phyloP scores from a whole-genome alignment of 768 basidiomycete genomes.

The Russula olivacea region DNA sequence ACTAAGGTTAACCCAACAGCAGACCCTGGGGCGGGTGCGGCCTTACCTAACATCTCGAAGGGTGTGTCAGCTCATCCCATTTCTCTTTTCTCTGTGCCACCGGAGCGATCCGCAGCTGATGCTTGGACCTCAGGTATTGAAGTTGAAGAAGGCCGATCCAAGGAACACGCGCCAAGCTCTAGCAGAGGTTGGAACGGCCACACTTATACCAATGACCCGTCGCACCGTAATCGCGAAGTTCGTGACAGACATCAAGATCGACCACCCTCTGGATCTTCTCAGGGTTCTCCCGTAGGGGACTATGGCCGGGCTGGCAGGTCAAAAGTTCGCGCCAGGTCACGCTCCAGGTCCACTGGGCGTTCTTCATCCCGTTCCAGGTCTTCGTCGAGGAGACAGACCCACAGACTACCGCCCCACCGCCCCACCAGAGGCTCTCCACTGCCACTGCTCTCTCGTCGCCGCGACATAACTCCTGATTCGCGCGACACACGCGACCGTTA shows the following conservation, averaged over 20 bases:
- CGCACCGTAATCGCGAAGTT: slow-evolving; percentile 12
- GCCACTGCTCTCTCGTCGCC: slow-evolving; percentile 14
- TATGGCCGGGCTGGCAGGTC: slow-evolving; percentile 9
- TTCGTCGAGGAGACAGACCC: slow-evolving; percentile 18
- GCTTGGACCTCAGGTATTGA: background rate
- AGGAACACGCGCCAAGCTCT: slow-evolving; percentile 7
- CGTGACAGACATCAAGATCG: slow-evolving; percentile 11
- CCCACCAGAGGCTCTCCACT: slow-evolving; percentile 14
- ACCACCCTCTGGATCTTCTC: slow-evolving; percentile 15
- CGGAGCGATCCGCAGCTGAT: background rate
- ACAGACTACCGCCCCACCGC: slow-evolving; percentile 21
- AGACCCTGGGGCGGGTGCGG: background rate
- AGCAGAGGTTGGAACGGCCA: slow-evolving; percentile 14
- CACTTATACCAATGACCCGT: background rate
- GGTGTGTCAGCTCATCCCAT: background rate
- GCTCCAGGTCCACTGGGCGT: slow-evolving; percentile 14
- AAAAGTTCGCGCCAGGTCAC: slow-evolving; percentile 10
- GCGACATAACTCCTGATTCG: slow-evolving; percentile 15
- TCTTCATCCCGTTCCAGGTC: slow-evolving; percentile 23
- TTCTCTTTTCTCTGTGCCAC: background rate
- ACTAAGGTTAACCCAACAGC: slow-evolving; percentile 30
- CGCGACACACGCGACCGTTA: slow-evolving; percentile 9
- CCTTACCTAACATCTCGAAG: background rate
- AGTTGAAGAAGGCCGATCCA: slow-evolving; percentile 1
- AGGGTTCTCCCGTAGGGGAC: slow-evolving; percentile 9